Base-by-base conservation (phyloP, 441 rosid species). In the Breynia disticha region DNA sequence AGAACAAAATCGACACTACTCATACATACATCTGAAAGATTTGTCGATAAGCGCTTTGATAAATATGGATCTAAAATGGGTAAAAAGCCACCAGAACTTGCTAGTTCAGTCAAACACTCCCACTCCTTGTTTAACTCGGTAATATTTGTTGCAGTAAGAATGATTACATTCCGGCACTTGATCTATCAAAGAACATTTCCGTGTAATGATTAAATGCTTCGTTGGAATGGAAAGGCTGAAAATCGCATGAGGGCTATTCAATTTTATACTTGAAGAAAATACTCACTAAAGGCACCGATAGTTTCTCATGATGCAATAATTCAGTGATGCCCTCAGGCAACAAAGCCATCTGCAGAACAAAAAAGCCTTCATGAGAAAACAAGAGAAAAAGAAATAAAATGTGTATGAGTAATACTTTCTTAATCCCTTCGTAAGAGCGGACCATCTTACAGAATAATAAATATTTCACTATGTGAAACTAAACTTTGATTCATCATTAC, bases 291-390 rank as follows among this genome's bases (percentile, higher is more conserved):
- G 98, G 97, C 51, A 89, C 80, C 12, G 72, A 64, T 67, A 89
- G 82, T 77, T 72, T 80, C 67, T 89, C 85, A 63, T 93, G 95
- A 74, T 84, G 95, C 72, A 93, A 66, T 50, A 93, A 63, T 71
- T 89, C 98, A 18, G 98, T 84, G 61, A 86, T 84, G 47, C 95
- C 94, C 79, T 88, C 98, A 0, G 97, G 98, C 73, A 93, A 72
- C 74, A 77, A 80, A 68, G 95, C 95, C 95, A 91, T 91, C 95
- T 91, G 81, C 62, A 67, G 19, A 37, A 50, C n/a, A 66, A 18
- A 56, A 69, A 80, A 48, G 51, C 20, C 55, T 52, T 51, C 19
- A 59, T 68, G 56, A 69, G 64, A 63, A 51, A 47, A 44, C 35
- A 72, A n/a, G n/a, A n/a, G n/a, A n/a, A n/a, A n/a, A 24, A 24